phyloP scores from a whole-genome alignment of 192 early-diverging fungal species.

The Coemansia aciculifera region DNA sequence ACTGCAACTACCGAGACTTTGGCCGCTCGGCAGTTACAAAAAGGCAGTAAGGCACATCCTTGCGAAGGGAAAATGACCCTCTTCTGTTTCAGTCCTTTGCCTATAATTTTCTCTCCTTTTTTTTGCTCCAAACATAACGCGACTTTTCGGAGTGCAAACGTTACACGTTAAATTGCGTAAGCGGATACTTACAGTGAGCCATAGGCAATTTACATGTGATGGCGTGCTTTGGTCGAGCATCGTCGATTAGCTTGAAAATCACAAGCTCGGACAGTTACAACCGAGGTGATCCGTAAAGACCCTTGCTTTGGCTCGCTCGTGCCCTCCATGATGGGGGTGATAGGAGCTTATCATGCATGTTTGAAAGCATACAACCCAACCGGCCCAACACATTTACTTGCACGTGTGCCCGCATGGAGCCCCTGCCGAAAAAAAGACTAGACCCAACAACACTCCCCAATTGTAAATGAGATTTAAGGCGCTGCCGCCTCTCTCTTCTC shows the following conservation, averaged over 20 bases:
- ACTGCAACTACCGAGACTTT: no score
- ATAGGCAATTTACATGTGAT: not conserved
- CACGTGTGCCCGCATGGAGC: conserved; percentile 1
- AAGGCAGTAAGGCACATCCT: not conserved
- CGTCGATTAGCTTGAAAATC: not conserved
- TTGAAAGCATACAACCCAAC: not conserved
- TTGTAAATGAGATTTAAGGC: not conserved
- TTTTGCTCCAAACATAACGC: not conserved
- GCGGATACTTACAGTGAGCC: not conserved
- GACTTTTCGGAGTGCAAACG: not conserved
- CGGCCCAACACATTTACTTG: conserved; percentile 1
- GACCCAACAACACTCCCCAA: not conserved
- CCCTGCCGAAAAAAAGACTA: not conserved
- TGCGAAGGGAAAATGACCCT: not conserved
- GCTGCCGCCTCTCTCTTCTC: not conserved
- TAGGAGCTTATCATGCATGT: not conserved
- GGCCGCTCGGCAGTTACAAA: no score
- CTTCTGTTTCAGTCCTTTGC: no score
- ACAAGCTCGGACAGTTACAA: not conserved
- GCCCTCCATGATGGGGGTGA: not conserved
- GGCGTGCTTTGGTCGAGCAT: not conserved
- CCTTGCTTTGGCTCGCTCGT: conserved; percentile 4
- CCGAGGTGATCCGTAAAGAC: conserved; percentile 2
- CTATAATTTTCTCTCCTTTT: not conserved
- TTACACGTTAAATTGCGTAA: not conserved